Base-by-base conservation (phyloP, 1,139 yeast genomes). In the Geotrichum cucujoidarum region DNA sequence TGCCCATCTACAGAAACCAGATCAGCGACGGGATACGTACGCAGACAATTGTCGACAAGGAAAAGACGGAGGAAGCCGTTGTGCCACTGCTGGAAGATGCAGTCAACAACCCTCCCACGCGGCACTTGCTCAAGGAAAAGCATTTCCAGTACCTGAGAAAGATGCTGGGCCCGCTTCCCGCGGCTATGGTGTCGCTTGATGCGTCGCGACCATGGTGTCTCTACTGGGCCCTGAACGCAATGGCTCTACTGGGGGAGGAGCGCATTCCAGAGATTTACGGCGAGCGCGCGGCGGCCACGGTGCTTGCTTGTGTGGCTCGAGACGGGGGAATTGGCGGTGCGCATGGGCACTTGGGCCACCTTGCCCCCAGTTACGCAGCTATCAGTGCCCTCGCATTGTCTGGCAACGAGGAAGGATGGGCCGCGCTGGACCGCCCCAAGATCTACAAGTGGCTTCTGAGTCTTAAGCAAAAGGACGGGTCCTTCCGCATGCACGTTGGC, bases 171-270 rank as follows among this genome's bases (percentile, higher is more conserved):
- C 70, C 73, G 25, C 71, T 85, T 25, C 84, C 89, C 0, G 57
- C 64, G 2, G 60, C 66, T 39, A 76, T 73, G 65, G 65, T 68
- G 43, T 68, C 71, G 0, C 70, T 87, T 41, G 97, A 92, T 65
- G 92, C 97, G 0, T 85, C 95, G 21, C 90, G 85, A 54, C 82
- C 95, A 0, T 94, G 98, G 98, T 69, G 92, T 64, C 54, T 84
- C 2, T 90, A 86, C 64, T 92, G 98, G 98, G 67, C 83, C 1
- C 60, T 77, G 36, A 89, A 88, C 61, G 72, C 89, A 0, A 56
- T 75, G 40, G 57, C 63, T 4, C 49, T 78, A 2, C 54, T 81
- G 21, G 72, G 71, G 0, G 58, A 56, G n/a, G 62, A 62, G 16
- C 52, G 57, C n/a, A 43, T 47, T 1, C 32, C 25, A 10, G 61